Evolutionary conservation across 106 monocot species (phyloP), one percentile per base, ranked within the genome.

Genomic region (Platanthera guangdongensis): DNA sequence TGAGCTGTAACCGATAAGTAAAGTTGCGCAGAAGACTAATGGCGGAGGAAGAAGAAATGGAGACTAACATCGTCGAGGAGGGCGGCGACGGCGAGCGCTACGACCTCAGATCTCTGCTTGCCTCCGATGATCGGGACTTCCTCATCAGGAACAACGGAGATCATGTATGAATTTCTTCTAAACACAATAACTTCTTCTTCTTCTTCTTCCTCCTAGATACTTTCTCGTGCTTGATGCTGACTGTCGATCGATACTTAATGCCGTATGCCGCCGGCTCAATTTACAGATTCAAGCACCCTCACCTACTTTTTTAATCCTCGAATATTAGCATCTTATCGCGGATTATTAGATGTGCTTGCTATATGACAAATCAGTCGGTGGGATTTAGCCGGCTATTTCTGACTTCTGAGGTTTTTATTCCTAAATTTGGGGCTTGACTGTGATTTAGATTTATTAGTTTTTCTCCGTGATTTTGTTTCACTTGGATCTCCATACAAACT

Each of bases 111-210:
- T 77, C 84, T 10, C 57, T 92, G 52, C 81, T 88, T 74, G 73
- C 81, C 62, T 50, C 52, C 74, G 83, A 72, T 21, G 84, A 22
- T 11, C 78, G 92, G 16, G 92, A 89, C 68, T 89, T 75, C 83
- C 83, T 92, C 77, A 64, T 92, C 50, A 75, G 83, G 18, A 89
- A 85, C 71, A 83, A 74, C 57, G 87, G 87, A 72, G 89, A 89
- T 64, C 73, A 87, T 89, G 92, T 92, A 12, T 21, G 3, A 0
- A 3, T 48, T 19, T 50, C 28, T 64, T 64, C 2, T 7, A 19
- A 7, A 32, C 2, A 3, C 65, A 65, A 28, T 65, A 39, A 4
- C 12, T 68, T 47, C 46, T 47, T 46, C 15, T 11, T 46, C 47
- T 69, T 2, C 69, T 69, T 16, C 13, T 69, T 2, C 69, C 47